Evolutionary conservation across 306 rosid genomes (phyloP), one percentile per base, ranked within the genome.

Genomic region (Fragaria ananassa): DNA sequence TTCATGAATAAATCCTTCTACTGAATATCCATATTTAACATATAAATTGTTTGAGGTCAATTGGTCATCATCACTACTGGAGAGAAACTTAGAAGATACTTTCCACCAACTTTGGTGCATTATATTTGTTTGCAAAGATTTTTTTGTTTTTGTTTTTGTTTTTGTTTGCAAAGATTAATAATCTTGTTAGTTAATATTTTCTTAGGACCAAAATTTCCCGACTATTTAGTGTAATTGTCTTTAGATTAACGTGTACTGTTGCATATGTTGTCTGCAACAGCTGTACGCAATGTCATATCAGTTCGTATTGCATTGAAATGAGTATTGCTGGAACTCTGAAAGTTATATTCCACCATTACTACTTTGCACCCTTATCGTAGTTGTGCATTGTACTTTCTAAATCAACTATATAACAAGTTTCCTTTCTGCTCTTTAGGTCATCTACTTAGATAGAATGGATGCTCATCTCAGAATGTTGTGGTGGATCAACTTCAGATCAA

Each of bases 391-490:
- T 18, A 9, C 12, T 25, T 25, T 27, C 15, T 44, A 45, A 27
- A 60, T 61, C 78, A 29, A 47, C 64, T 5, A 2, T 34, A 3
- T 76, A 25, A 39, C 61, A 23, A 23, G 47, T 76, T 49, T n/a
- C 71, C 25, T 47, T 53, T 62, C 21, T 49, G 70, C 60, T 64
- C 50, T 21, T 11, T 71, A 83, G 83, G 80, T 29, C 68, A 29
- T 78, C 71, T 45, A 50, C 51, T 56, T 83, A 65, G 71, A 49
- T 27, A 68, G 71, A 61, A 66, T 12, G 23, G 58, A 83, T 65
- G 27, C 27, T 18, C 46, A 57, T n/a, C 18, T 19, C 29, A 29
- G 47, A 50, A 61, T 75, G 77, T 1, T 71, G 45, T 19, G 37
- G 56, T 35, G 4, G 31, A 39, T 61, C 62, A n/a, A 49, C 71